These are phyloP conservation scores for Kodamaea arcana DNA, from an alignment of 1,139 yeast species.

Conservation along the genomic window DNA sequence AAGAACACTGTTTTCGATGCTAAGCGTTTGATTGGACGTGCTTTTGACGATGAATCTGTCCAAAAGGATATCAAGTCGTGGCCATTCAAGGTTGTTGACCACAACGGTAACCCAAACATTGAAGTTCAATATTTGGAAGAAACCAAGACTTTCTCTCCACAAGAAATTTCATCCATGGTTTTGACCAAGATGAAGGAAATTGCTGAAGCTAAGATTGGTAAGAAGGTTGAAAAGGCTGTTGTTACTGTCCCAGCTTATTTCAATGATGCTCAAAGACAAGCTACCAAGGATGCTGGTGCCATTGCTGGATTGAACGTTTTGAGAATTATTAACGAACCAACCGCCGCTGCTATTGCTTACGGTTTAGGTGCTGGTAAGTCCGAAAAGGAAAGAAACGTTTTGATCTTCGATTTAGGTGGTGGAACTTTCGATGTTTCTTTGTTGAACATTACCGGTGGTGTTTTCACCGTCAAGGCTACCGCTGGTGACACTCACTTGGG, in stretches of 20 bases:
- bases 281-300: constrained; percentile 98
- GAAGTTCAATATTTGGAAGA: constrained; percentile 94
- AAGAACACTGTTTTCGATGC: constrained; percentile 95
- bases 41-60: constrained; percentile 83
- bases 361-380: constrained; percentile 95
- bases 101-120: constrained; percentile 82
- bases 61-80: constrained; percentile 95
- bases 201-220: constrained; percentile 94
- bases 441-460: constrained; percentile 97
- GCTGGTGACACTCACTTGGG: constrained; percentile 99
- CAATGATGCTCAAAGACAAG: constrained; percentile 97
- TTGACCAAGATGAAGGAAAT: constrained; percentile 97
- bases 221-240: constrained; percentile 91
- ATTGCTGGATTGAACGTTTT: constrained; percentile 94
- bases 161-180: constrained; percentile 95
- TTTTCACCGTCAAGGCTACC: constrained; percentile 98
- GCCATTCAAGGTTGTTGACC: constrained; percentile 93
- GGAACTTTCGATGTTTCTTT: constrained; percentile 98
- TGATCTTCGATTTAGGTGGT: constrained; percentile 96
- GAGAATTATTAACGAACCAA: constrained; percentile 96
- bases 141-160: constrained; percentile 92
- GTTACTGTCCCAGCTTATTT: constrained; percentile 96
- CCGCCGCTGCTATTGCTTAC: constrained; percentile 98
- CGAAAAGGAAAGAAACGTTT: constrained; percentile 82
- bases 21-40: constrained; percentile 96